A percentile compares a stretch with the other conserved stretches of the same genome.
Evolutionary conservation across 768 basidiomycete genomes (phyloP).

Genomic region (Trametes coccinea): DNA sequence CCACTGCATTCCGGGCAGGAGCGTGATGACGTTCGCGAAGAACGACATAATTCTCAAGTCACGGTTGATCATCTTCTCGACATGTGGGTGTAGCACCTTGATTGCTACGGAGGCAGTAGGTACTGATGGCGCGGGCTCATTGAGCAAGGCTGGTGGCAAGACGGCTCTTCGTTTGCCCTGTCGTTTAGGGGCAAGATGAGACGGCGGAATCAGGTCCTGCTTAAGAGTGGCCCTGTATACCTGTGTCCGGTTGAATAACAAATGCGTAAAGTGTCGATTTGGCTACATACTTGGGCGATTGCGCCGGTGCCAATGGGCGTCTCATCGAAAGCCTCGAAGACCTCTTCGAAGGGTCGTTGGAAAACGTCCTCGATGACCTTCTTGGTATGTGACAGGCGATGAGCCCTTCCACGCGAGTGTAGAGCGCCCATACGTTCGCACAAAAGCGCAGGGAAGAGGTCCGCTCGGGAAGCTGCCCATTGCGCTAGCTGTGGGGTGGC

Average conservation of each 20-base stretch:
- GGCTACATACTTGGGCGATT: conserved; percentile 78
- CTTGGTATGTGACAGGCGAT: conserved; percentile 79
- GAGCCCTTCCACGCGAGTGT: conserved; percentile 86
- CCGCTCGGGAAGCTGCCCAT: conserved; percentile 96
- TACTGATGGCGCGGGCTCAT: conserved; percentile 65
- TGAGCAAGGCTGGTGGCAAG: conserved; percentile 49
- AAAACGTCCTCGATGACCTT: conserved; percentile 83
- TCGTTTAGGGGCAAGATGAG: conserved; percentile 78
- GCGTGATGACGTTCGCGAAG: conserved; percentile 76
- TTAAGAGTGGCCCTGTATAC: conserved; percentile 90
- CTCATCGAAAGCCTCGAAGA: conserved; percentile 88
- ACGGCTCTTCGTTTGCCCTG: conserved; percentile 47
- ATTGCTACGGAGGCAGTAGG: conserved; percentile 91
- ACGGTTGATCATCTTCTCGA: conserved; percentile 76
- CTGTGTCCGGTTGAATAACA: conserved; percentile 35
- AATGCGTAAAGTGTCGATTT: background rate
- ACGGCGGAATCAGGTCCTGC: conserved; percentile 80
- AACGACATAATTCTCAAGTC: conserved; percentile 95
- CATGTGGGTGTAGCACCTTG: conserved; percentile 92
- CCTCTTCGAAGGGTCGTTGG: conserved; percentile 76
- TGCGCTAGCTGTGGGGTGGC: conserved; percentile 73
- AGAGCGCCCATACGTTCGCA: conserved; percentile 83
- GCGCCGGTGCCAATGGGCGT: conserved; percentile 95
- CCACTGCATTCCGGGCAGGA: conserved; percentile 95
- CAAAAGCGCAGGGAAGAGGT: conserved; percentile 85